Base-by-base conservation (phyloP, 2,329 filamentous ascomycete genomes). In the Aureobasidium sp. region DNA sequence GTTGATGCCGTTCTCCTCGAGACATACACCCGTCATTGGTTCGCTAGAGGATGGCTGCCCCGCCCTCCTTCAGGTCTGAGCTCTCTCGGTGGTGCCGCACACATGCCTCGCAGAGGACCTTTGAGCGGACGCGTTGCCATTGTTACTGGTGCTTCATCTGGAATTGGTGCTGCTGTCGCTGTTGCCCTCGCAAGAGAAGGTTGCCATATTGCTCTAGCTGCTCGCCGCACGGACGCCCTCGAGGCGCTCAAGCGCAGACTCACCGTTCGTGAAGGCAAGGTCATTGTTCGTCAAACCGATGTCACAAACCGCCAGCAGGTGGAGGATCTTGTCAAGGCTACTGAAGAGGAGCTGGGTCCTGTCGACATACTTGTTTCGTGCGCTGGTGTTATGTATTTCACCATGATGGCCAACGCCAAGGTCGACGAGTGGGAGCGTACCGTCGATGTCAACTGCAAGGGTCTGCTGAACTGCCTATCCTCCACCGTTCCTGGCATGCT, bases 301-400 rank as follows among this genome's bases (percentile, higher is more conserved):
- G 87, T 92, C 17, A 91, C 88, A 0, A 79, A 85, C 68, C 81
- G 79, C 64, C 72, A 74, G 5, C 81, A 91, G 67, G 87, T 91
- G 5, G 83, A 88, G 67, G 79, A 81, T 0, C 83, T 93, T 3
- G 78, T 92, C 64, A 73, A 75, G 3, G 78, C 81, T 0, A 79
- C 87, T 1, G 77, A 77, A 29, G 79, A 82, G 49, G 77, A 85
- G 67, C 84, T 92, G 0, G 89, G 89, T 0, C 83, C 86, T 0
- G 79, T 92, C 48, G 89, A 93, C 70, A 89, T 92, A 57, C 81
- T 93, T n/a, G 84, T 93, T 54, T 85, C 85, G 44, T 90, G 88
- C 69, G 90, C 89, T 0, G 89, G 89, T 39, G 89, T 93, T 70
- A 93, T 93, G 89, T 93, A 93, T 77, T 93, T 86, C 75, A 92